phyloP scores from a whole-genome alignment of 805 yeast species.

The Yarrowia bubula region DNA sequence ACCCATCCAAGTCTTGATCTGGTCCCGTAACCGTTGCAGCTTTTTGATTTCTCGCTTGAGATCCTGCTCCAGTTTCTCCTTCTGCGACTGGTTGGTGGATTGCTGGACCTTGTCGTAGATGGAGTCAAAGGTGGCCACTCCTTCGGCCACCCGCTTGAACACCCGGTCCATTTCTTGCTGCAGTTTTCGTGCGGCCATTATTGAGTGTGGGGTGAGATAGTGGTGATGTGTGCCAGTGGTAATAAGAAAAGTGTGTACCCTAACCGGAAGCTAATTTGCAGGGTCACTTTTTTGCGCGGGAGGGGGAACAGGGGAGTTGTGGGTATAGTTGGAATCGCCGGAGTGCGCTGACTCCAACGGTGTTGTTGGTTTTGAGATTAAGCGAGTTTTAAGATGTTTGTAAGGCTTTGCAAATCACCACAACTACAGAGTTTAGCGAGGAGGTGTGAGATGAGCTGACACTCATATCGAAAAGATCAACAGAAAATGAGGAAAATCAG shows the following conservation, averaged over 20 bases:
- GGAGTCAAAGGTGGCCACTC: slow-evolving; percentile 78
- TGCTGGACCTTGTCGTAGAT: slow-evolving; percentile 80
- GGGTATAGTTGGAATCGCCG: too few relatives aligned
- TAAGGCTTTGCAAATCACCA: too few relatives aligned
- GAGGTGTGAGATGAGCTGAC: too few relatives aligned
- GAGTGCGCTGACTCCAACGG: too few relatives aligned
- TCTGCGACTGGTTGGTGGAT: slow-evolving; percentile 80
- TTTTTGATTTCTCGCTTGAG: slow-evolving; percentile 93
- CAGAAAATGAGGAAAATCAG: too few relatives aligned
- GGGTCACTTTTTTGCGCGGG: neutral
- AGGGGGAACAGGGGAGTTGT: too few relatives aligned
- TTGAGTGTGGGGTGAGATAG: neutral
- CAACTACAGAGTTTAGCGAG: too few relatives aligned
- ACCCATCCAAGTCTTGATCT: slow-evolving; percentile 90
- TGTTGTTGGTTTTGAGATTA: too few relatives aligned
- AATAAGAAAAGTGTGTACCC: slow-evolving; percentile 9
- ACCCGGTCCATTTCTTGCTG: slow-evolving; percentile 81
- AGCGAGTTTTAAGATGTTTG: too few relatives aligned
- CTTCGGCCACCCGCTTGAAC: slow-evolving; percentile 88
- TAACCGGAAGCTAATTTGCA: slow-evolving; percentile 8
- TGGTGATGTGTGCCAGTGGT: neutral
- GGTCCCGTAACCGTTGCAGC: slow-evolving; percentile 89
- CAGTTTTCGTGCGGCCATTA: slow-evolving; percentile 23
- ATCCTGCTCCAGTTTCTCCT: slow-evolving; percentile 87
- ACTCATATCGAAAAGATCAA: too few relatives aligned